Conservation (phyloP, 148 eudicot species). For the Fagopyrum tataricum region DNA sequence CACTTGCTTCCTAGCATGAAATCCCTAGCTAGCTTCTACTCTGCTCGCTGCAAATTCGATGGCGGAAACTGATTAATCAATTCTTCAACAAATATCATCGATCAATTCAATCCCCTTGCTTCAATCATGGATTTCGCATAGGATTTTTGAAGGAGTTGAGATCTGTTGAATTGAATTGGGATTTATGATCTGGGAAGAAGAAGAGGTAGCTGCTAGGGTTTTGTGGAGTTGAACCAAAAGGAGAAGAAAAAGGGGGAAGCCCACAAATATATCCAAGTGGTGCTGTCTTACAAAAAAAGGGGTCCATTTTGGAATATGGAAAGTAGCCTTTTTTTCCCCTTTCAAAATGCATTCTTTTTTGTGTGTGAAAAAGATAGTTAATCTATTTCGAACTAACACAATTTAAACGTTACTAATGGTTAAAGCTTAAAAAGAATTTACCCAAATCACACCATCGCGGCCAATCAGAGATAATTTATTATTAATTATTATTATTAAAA, state of each 20-base stretch:
- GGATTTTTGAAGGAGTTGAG: neutral
- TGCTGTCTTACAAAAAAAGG: neutral
- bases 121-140: too few relatives aligned
- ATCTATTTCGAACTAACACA: too few relatives aligned
- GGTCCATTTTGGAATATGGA: neutral
- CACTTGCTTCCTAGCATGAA: neutral
- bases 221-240: neutral
- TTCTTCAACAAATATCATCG: too few relatives aligned
- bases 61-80: too few relatives aligned
- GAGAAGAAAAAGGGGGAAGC: neutral
- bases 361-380: too few relatives aligned
- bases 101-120: too few relatives aligned
- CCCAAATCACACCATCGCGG: neutral
- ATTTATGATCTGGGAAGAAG: neutral
- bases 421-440: too few relatives aligned
- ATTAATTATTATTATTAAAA: neutral
- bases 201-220: neutral
- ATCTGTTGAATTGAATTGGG: neutral
- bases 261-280: neutral
- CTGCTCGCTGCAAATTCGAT: too few relatives aligned
- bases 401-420: too few relatives aligned
- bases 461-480: too few relatives aligned
- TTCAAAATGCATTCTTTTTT: too few relatives aligned
- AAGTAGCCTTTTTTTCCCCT: neutral
- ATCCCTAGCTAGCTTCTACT: too few relatives aligned